Evolutionary conservation across 345 rosid genomes (phyloP).

Genomic region (Eucalyptus virginea): DNA sequence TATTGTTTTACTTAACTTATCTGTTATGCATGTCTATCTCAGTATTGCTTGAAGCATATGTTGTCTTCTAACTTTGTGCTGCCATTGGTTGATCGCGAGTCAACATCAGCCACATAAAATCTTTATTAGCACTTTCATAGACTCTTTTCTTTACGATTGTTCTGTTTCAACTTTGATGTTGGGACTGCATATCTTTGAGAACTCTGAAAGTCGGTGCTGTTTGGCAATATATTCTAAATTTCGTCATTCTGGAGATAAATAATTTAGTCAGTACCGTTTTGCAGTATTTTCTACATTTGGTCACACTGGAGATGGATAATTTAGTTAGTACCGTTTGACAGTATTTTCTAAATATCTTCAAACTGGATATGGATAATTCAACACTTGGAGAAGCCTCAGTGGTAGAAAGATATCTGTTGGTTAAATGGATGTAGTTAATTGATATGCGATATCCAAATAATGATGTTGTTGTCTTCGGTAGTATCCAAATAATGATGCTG

Average conservation of each 20-base stretch:
- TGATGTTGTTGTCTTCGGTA: background rate
- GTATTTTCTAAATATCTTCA: background rate
- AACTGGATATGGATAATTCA: background rate
- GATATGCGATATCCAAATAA: background rate
- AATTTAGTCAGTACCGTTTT: background rate
- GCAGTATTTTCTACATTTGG: background rate
- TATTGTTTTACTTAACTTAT: background rate
- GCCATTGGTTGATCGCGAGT: background rate
- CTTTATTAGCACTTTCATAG: background rate
- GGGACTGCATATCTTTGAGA: background rate
- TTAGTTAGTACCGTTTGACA: background rate
- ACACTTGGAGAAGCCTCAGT: background rate
- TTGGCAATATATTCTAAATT: background rate
- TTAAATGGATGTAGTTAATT: background rate
- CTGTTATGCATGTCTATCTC: background rate
- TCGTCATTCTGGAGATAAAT: background rate
- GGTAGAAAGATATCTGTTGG: background rate
- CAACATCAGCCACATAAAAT: background rate
- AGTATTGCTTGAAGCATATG: background rate
- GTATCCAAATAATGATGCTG: background rate
- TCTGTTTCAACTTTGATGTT: background rate
- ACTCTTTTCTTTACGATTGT: background rate
- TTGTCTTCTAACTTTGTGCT: background rate
- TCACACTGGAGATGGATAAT: background rate
- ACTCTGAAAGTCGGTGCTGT: background rate